phyloP scores from a whole-genome alignment of 2,329 filamentous ascomycete genomes.

The Calonectria montana region DNA sequence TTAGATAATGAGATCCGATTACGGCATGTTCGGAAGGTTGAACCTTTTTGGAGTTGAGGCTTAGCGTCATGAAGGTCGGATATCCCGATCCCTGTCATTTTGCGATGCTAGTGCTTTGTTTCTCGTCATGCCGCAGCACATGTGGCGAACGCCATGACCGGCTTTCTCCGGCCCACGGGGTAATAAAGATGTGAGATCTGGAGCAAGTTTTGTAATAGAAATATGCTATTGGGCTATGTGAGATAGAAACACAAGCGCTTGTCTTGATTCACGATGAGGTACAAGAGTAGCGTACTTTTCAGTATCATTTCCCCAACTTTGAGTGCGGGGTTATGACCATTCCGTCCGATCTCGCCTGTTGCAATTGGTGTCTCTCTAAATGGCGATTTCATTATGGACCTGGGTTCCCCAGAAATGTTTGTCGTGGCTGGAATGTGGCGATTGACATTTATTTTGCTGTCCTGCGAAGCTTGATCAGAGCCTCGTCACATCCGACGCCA shows the following conservation, averaged over 20 bases:
- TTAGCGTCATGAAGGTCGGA: neutral
- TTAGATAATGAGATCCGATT: neutral
- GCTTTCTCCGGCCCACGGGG: neutral
- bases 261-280: neutral
- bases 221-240: neutral
- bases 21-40: neutral
- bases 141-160: neutral
- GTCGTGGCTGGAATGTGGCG: neutral
- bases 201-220: slow-evolving; percentile 8
- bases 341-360: neutral
- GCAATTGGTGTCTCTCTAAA: neutral
- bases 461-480: neutral
- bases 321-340: neutral
- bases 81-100: neutral
- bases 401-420: neutral
- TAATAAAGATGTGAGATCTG: neutral
- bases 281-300: neutral
- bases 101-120: neutral
- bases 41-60: neutral
- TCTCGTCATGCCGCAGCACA: neutral
- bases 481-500: neutral
- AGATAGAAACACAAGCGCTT: neutral
- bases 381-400: neutral
- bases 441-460: neutral
- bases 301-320: neutral